Base-by-base conservation (phyloP, 179 eudicot species). In the Beta macrorhiza region DNA sequence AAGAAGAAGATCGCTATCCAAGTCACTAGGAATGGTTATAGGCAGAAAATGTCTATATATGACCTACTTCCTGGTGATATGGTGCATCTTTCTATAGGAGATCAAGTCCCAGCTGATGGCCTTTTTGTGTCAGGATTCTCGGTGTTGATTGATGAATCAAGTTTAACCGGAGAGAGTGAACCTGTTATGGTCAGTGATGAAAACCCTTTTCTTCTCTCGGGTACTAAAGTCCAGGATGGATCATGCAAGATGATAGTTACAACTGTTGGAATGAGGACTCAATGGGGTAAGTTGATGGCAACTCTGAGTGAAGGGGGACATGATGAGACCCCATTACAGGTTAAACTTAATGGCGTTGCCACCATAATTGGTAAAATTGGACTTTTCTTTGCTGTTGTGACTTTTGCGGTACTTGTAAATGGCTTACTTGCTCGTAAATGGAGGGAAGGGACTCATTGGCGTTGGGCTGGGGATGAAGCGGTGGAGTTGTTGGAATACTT, bases 261-360 rank as follows among this genome's bases (percentile, higher is more conserved):
- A 42, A 95, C 98, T 52, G 98, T 95, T 51, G 97, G 98, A n/a
- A 95, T 95, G 98, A 91, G 97, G 79, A 95, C 98, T 7, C 97
- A 93, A 80, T 93, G 97, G 98, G 98, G 98, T 3, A 93, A 95
- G 83, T 81, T 95, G 71, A 91, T 93, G 95, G 98, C 95, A 51
- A 93, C 98, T 25, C 90, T 95, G 61, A 93, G 92, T 78, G 97
- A 95, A 83, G 97, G 97, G 7, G 98, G 98, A 52, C 93, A 92
- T 58, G 98, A 95, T 69, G 98, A 95, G 83, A 95, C 98, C 12
- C 98, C 98, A 14, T 83, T 95, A 74, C 98, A 95, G 85, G 97
- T 95, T 42, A 95, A 93, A 78, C 87, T 95, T 76, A 95, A 95
- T 63, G 98, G 98, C 32, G 98, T 95, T 78, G 98, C 98, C 12